phyloP scores from a whole-genome alignment of 495 filamentous ascomycete species.

The Niebla homalea region DNA sequence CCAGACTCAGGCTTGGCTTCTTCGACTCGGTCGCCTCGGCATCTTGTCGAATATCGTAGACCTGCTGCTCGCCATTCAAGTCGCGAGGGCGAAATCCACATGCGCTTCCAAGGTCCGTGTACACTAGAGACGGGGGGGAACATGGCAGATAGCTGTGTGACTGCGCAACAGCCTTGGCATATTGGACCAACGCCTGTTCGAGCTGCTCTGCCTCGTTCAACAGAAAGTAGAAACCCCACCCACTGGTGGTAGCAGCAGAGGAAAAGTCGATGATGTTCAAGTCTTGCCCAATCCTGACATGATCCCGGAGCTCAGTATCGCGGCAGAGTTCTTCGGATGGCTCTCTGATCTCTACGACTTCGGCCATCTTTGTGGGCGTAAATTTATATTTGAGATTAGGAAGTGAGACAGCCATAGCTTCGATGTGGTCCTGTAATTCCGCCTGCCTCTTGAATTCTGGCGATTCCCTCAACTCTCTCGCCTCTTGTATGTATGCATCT shows the following conservation, averaged over 20 bases:
- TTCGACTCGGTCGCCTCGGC: conserved; percentile 39
- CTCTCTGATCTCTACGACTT: conserved; percentile 59
- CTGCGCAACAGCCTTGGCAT: conserved; percentile 57
- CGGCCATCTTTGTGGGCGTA: conserved; percentile 52
- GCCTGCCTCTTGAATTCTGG: conserved; percentile 44
- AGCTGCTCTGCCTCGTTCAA: conserved; percentile 77
- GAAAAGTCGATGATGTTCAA: conserved; percentile 78
- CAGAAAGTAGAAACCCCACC: conserved; percentile 97
- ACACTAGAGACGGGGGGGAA: conserved; percentile 78
- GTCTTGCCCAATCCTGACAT: conserved; percentile 71
- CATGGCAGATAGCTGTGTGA: conserved; percentile 62
- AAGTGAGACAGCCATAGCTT: conserved; percentile 59
- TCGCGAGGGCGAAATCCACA: conserved; percentile 93
- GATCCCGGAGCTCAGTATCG: conserved; percentile 38
- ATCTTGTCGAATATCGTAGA: conserved; percentile 61
- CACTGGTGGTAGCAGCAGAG: conserved; percentile 59
- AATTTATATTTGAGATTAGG: conserved; percentile 72
- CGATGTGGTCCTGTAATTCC: conserved; percentile 49
- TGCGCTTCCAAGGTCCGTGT: conserved; percentile 75
- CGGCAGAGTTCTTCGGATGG: conserved; percentile 39
- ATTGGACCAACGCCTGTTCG: conserved; percentile 84
- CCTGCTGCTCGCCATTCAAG: conserved; percentile 77
- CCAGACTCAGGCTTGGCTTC: conserved; percentile 58
- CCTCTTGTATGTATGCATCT: conserved; percentile 47
- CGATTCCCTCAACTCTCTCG: conserved; percentile 51